A percentile compares a stretch with the other conserved stretches of the same genome.
Evolutionary conservation across 805 yeast species (phyloP).

Genomic region (Clavispora asparagi): DNA sequence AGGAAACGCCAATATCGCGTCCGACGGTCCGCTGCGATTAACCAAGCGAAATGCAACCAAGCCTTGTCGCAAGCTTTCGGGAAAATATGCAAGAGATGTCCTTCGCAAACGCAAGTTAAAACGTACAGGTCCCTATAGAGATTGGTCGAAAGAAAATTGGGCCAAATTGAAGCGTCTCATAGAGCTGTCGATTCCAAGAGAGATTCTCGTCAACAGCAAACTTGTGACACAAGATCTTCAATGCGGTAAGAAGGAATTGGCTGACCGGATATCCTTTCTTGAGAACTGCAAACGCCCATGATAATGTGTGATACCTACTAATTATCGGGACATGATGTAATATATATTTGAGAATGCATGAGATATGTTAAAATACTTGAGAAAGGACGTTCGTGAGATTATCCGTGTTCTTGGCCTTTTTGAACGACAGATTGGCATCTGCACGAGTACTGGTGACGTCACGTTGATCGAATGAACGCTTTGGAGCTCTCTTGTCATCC

Average conservation of each 20-base stretch:
- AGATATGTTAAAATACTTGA: slow-evolving; percentile 42
- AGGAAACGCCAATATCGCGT: no score
- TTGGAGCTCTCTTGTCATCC: neutral
- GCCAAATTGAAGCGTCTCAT: slow-evolving; percentile 24
- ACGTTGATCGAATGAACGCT: slow-evolving; percentile 65
- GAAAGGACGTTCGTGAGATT: slow-evolving; percentile 47
- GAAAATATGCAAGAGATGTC: slow-evolving; percentile 16
- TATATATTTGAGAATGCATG: neutral
- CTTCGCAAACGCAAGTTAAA: slow-evolving; percentile 4
- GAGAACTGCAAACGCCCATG: neutral
- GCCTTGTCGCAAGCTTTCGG: slow-evolving; percentile 10
- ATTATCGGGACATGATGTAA: neutral
- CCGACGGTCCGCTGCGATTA: neutral
- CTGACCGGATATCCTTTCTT: slow-evolving; percentile 20
- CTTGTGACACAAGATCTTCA: slow-evolving; percentile 22
- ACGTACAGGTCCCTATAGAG: neutral
- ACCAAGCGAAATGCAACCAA: neutral
- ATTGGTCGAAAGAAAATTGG: slow-evolving; percentile 33
- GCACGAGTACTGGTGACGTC: slow-evolving; percentile 63
- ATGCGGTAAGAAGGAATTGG: slow-evolving; percentile 26
- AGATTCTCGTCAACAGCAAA: slow-evolving; percentile 25
- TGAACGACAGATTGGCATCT: slow-evolving; percentile 47
- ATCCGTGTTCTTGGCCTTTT: slow-evolving; percentile 35
- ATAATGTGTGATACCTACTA: neutral
- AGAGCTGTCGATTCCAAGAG: slow-evolving; percentile 21